A percentile compares a stretch with the other conserved stretches of the same genome.
Evolutionary conservation across 139 green algal species (phyloP).

Genomic region (Chlorella vulgaris): DNA sequence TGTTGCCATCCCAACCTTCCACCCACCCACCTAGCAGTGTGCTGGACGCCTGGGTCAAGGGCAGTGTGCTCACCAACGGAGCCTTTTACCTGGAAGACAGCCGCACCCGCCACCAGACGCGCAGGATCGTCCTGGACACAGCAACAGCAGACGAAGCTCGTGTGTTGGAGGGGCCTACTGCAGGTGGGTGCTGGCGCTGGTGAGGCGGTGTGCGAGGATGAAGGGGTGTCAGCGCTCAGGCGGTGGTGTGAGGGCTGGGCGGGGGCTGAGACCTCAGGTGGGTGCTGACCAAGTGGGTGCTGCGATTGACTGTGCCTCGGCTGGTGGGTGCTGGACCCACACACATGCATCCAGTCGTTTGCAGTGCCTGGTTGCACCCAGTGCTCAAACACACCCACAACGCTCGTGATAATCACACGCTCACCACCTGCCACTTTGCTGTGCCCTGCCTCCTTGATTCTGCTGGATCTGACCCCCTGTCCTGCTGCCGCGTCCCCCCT

Average conservation of each 20-base stretch:
- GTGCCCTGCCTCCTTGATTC: too few species aligned
- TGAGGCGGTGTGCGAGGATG: background rate
- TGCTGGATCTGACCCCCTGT: background rate
- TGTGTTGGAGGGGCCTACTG: conserved; percentile 39
- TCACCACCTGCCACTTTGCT: too few species aligned
- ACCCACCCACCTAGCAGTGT: conserved; percentile 32
- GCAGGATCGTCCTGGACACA: conserved; percentile 3
- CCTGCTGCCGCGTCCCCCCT: background rate
- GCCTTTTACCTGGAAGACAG: conserved; percentile 40
- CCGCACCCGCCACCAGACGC: conserved; percentile 8
- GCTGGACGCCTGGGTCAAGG: conserved; percentile 56
- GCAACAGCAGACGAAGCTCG: background rate
- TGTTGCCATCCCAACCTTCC: background rate
- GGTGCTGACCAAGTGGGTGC: too few species aligned
- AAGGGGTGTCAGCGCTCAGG: too few species aligned
- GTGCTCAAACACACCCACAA: too few species aligned
- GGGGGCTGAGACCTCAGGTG: too few species aligned
- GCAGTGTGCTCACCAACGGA: conserved; percentile 33
- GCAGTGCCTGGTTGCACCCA: too few species aligned
- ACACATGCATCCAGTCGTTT: too few species aligned
- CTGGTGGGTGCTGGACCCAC: too few species aligned
- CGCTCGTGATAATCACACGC: too few species aligned
- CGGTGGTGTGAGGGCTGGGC: too few species aligned
- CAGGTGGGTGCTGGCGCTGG: conserved; percentile 30
- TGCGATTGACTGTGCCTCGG: too few species aligned